Conservation (phyloP, 176 grass and related monocot species). For the Musa acuminata region DNA sequence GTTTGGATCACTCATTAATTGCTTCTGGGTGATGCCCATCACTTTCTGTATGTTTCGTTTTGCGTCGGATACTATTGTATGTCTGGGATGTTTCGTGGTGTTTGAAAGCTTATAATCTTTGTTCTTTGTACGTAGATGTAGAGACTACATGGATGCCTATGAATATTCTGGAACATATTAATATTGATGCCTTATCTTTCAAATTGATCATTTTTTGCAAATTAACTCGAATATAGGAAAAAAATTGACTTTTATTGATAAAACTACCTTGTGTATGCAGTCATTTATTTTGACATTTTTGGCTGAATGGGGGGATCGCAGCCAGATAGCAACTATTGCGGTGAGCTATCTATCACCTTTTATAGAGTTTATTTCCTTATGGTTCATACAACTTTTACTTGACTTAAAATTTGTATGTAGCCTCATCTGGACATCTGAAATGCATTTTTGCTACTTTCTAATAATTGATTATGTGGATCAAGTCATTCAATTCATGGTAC, state of each 20-base stretch:
- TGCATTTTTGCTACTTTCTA: no score
- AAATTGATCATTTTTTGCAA: no score
- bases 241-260: neutral
- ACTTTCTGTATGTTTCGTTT: neutral
- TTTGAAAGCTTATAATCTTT: neutral
- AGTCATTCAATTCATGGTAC: no score
- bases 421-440: no score
- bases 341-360: constrained; percentile 23
- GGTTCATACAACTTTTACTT: no score
- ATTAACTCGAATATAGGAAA: no score
- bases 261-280: constrained; percentile 37
- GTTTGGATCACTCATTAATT: constrained; percentile 17
- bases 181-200: neutral
- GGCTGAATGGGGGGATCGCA: constrained; percentile 96
- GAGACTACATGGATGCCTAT: neutral
- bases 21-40: neutral
- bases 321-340: constrained; percentile 95
- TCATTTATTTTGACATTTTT: constrained; percentile 96
- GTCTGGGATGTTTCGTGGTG: neutral
- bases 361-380: no score
- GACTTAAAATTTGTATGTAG: no score
- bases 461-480: no score
- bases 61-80: no score
- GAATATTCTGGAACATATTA: neutral
- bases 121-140: neutral